These are phyloP conservation scores for Omphalotus guepiniiformis DNA, from an alignment of 768 basidiomycete species.

Conservation along the genomic window DNA sequence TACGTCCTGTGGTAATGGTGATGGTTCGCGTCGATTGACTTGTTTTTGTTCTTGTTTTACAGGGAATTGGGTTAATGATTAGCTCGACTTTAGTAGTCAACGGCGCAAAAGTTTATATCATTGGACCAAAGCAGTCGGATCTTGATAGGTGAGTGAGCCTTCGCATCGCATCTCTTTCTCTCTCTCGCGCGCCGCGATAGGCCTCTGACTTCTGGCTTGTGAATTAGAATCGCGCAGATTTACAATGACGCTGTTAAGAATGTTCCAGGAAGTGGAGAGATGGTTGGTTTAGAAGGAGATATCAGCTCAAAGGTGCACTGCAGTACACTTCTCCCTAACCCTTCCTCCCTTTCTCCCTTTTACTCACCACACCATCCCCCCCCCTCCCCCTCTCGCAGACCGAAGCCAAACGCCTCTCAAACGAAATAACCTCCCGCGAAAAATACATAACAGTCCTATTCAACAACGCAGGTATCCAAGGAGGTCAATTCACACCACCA, in stretches of 20 bases:
- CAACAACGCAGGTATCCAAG: slow-evolving; percentile 42
- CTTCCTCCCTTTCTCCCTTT: too few species aligned
- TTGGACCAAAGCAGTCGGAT: slow-evolving; percentile 37
- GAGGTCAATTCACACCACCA: slow-evolving; percentile 25
- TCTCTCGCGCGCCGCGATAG: too few species aligned
- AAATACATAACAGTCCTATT: slow-evolving; percentile 41
- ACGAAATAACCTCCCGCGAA: slow-evolving; percentile 33
- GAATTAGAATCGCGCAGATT: slow-evolving; percentile 27
- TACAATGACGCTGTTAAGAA: slow-evolving; percentile 33
- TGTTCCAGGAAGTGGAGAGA: slow-evolving; percentile 16
- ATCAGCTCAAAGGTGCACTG: slow-evolving; percentile 39
- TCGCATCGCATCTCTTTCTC: too few species aligned
- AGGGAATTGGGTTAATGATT: slow-evolving; percentile 53
- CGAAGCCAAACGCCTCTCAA: slow-evolving; percentile 39
- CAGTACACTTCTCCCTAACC: too few species aligned
- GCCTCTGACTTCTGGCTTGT: too few species aligned
- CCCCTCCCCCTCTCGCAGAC: neutral
- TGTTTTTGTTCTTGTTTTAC: neutral
- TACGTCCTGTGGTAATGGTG: neutral
- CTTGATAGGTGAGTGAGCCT: slow-evolving; percentile 37
- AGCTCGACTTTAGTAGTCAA: slow-evolving; percentile 42
- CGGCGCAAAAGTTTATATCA: slow-evolving; percentile 45
- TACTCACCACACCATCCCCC: too few species aligned
- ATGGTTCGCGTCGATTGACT: neutral
- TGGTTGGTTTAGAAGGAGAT: slow-evolving; percentile 39